Conservation (phyloP, 441 rosid species). For the Iberis amara region DNA sequence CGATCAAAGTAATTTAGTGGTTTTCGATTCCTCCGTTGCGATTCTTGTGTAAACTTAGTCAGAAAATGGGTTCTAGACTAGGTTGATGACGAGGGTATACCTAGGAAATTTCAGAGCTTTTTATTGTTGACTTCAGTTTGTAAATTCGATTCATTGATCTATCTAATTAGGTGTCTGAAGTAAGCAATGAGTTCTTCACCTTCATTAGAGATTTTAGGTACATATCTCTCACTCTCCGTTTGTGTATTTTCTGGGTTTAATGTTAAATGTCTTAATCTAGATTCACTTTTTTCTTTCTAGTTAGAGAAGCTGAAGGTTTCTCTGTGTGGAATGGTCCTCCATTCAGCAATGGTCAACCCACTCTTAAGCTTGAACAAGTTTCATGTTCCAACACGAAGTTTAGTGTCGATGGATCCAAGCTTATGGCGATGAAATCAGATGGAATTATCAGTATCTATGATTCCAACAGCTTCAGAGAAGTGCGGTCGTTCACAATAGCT, state of each 20-base stretch:
- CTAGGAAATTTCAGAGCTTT: constrained; percentile 12
- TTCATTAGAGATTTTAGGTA: constrained; percentile 66
- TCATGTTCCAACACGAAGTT: constrained; percentile 56
- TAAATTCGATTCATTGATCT: background rate
- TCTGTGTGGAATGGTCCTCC: constrained; percentile 83
- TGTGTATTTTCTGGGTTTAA: background rate
- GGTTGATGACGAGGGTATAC: background rate
- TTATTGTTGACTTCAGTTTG: constrained; percentile 14
- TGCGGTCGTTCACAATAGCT: constrained; percentile 53
- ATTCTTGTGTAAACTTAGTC: constrained; percentile 2
- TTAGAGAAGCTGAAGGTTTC: constrained; percentile 74
- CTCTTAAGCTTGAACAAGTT: constrained; percentile 49
- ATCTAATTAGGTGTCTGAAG: constrained; percentile 21
- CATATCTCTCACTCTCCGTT: constrained; percentile 5
- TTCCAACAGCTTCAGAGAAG: constrained; percentile 48
- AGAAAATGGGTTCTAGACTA: no score
- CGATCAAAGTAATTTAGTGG: constrained; percentile 7
- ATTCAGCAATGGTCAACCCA: constrained; percentile 52
- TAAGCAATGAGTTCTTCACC: constrained; percentile 39
- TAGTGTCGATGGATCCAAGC: constrained; percentile 66
- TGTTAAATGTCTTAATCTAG: background rate
- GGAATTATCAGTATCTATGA: constrained; percentile 53
- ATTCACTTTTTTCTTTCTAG: constrained; percentile 28
- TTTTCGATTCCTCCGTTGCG: background rate
- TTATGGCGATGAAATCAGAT: constrained; percentile 59